phyloP scores from a whole-genome alignment of 352 stramenopile species.

The Pythium coloratum region DNA sequence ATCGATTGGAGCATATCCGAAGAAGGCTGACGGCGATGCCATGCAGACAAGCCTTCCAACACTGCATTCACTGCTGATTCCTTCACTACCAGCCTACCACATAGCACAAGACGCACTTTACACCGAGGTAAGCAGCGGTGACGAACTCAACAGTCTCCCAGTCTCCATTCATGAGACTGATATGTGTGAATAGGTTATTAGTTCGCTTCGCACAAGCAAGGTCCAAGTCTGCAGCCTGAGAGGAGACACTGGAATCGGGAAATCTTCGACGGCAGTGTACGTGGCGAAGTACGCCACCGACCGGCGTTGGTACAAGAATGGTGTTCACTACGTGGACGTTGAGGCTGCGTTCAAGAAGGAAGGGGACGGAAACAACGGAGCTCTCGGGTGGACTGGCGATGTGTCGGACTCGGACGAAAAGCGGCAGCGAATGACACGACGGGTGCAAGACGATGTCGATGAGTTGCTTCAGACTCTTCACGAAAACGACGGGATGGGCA shows the following conservation, averaged over 20 bases:
- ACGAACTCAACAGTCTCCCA: neutral
- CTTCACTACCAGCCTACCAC: slow-evolving; percentile 54
- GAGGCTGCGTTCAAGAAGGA: slow-evolving; percentile 25
- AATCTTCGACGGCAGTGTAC: slow-evolving; percentile 59
- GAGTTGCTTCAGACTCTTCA: slow-evolving; percentile 21
- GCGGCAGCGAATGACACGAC: slow-evolving; percentile 8
- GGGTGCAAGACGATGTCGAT: slow-evolving; percentile 16
- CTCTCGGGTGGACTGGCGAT: slow-evolving; percentile 22
- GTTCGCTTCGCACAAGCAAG: slow-evolving; percentile 13
- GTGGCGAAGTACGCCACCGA: slow-evolving; percentile 50
- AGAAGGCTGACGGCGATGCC: slow-evolving; percentile 1
- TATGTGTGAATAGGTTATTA: slow-evolving; percentile 22
- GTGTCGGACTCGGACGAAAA: slow-evolving; percentile 18
- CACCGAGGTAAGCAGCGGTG: slow-evolving; percentile 34
- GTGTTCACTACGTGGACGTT: slow-evolving; percentile 62
- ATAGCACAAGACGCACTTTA: slow-evolving; percentile 49
- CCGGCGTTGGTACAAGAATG: slow-evolving; percentile 43
- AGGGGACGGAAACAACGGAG: neutral
- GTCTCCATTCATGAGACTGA: neutral
- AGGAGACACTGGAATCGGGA: slow-evolving; percentile 48
- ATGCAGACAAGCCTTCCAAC: slow-evolving; percentile 29
- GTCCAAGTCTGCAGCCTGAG: slow-evolving; percentile 53
- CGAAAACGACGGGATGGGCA: slow-evolving; percentile 1
- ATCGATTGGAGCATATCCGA: slow-evolving; percentile 21
- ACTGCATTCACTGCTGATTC: slow-evolving; percentile 54